Base-by-base conservation (phyloP, 208 protist genomes). In the Acanthamoeba polyphaga region DNA sequence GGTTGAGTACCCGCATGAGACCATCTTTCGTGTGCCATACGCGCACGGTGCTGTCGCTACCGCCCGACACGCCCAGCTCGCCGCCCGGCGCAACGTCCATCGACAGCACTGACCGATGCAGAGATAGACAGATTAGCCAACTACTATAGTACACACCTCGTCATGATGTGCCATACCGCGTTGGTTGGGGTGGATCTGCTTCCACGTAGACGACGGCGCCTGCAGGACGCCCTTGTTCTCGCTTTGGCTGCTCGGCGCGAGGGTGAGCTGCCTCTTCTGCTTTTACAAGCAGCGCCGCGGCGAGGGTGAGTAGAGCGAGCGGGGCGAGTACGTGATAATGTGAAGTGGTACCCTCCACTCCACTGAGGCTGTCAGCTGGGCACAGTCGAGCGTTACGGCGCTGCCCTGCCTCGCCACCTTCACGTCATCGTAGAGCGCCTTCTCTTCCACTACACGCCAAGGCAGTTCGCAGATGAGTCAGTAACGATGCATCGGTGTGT, bases 11-110 rank as follows among this genome's bases (percentile, higher is more conserved):
- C 55, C 85, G 51, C 51, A 91, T 32, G 32, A 91, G 13, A 24
- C 85, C 85, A n/a, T 91, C 85, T 9, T 91, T 91, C 8, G 85
- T 72, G 32, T 91, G 85, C 85, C 85, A 91, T 3, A 91, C 34
- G 85, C 85, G 85, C 24, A 91, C 60, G 55, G 58, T 91, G 32
- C 85, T 72, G 34, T 91, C 60, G 34, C 58, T 74, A 29, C 60
- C 85, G 17, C 85, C 85, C 17, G 85, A 91, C 24, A 91, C 55
- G 58, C 85, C 85, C 55, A 91, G 85, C 58, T 91, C 85, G 24
- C 85, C 55, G 10, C 58, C 60, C 12, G 85, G 85, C 19, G 85
- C 19, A 6, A 91, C 15, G 29, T 91, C 85, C 51, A 91, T 64
- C 5, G 58, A 29, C 29, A 74, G 32, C 24, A 91, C 85, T 72